Evolutionary conservation across 2,329 filamentous ascomycete species (phyloP), one percentile per base, ranked within the genome.

Genomic region (Phyllosticta citribraziliensis): DNA sequence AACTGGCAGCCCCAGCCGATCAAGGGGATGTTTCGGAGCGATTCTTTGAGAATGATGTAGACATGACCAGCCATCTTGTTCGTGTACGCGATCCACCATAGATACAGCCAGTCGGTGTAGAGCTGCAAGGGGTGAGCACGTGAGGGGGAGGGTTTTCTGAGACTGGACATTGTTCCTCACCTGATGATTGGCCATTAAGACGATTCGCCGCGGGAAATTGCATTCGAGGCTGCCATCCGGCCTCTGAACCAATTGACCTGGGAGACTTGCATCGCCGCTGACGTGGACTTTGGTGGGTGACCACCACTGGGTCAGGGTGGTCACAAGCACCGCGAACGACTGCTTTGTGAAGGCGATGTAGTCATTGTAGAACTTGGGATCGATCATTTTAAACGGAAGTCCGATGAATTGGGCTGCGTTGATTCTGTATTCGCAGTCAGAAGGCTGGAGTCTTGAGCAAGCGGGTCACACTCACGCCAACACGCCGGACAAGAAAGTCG

Each of bases 11-110:
- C 89, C 70, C 84, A 85, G 1, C 91, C 91, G 25, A 95, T 81
- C 58, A 95, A 75, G 1, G 91, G 91, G 17, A 96, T 85, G 66
- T 85, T 87, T 72, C 89, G 91, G 64, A 96, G 78, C 1, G 89
- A 92, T 71, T 96, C 89, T 70, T 96, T 96, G 58, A 95, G 78
- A 68, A 96, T 93, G 71, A 96, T 96, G 77, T 91, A 95, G 68
- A 96, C 81, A 70, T 91, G 88, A 11, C 91, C 91, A 68, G 94
- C 88, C 84, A 91, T 90, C 58, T 82, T 81, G 62, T 88, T 88
- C 25, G 88, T 90, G 69, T 96, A 96, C n/a, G 86, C 89, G 25
- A 91, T 86, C 91, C 91, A 96, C 91, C 91, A 96, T 8, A 96
- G 82, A 71, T 96, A 96, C 9, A 95, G 75, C 91, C 90, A 96